These are phyloP conservation scores for Physcia stellaris DNA, from an alignment of 495 filamentous ascomycete species.

Conservation along the genomic window DNA sequence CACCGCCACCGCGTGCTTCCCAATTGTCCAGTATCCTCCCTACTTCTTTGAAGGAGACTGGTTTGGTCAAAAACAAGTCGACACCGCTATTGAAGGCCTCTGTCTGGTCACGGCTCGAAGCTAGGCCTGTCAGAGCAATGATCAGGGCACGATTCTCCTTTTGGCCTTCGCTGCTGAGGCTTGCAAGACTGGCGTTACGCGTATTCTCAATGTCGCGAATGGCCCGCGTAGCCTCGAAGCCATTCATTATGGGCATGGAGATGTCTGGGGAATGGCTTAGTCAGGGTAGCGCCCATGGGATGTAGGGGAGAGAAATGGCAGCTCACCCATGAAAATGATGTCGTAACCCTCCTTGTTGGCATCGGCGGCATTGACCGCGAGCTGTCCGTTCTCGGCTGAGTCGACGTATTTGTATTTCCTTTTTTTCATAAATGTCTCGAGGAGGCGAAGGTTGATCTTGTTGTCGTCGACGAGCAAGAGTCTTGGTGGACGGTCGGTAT, in stretches of 20 bases:
- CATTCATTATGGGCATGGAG: constrained; percentile 62
- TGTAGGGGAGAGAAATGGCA: neutral
- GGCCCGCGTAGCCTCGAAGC: constrained; percentile 45
- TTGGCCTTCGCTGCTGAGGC: too few relatives aligned
- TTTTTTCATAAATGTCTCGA: constrained; percentile 46
- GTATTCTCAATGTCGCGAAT: constrained; percentile 46
- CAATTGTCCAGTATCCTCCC: constrained; percentile 33
- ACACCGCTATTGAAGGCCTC: constrained; percentile 56
- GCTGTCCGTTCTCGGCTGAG: constrained; percentile 38
- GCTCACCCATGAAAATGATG: constrained; percentile 43
- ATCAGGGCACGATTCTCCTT: constrained; percentile 34
- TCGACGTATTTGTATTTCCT: constrained; percentile 25
- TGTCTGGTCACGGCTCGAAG: constrained; percentile 44
- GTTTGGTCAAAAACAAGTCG: constrained; percentile 63
- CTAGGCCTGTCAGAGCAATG: constrained; percentile 59
- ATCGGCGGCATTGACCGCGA: constrained; percentile 38
- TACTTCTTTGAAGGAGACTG: constrained; percentile 41
- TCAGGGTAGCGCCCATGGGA: neutral
- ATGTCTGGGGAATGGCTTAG: constrained; percentile 33
- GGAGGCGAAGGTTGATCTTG: constrained; percentile 57
- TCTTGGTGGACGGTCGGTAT: constrained; percentile 13
- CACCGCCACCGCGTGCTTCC: constrained; percentile 19
- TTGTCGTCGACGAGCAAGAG: constrained; percentile 66
- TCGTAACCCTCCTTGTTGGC: constrained; percentile 29
- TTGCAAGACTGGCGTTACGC: neutral